A percentile compares a stretch with the other conserved stretches of the same genome.
Conservation (phyloP, 257 asterid species). For the Dorcoceras hygrometricum region DNA sequence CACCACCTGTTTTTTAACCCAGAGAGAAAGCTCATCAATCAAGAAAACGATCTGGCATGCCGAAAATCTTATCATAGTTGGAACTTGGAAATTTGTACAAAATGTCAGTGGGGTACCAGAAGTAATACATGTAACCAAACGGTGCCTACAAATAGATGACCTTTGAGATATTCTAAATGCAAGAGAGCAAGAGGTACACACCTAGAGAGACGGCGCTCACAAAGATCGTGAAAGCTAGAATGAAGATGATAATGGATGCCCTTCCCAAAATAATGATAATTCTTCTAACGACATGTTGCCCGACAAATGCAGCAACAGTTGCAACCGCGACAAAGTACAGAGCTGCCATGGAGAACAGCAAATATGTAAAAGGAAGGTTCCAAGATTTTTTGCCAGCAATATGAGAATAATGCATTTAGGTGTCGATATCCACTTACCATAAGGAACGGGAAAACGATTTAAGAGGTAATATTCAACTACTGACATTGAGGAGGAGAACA, state of each 20-base stretch:
- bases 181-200: slow-evolving; percentile 25
- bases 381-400: not conserved
- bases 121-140: not conserved
- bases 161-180: not conserved
- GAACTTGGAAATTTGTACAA: not conserved
- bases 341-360: slow-evolving; percentile 43
- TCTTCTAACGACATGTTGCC: slow-evolving; percentile 82
- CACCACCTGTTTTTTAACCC: slow-evolving; percentile 70
- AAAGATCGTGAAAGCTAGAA: slow-evolving; percentile 82
- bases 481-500: slow-evolving; percentile 99
- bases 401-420: not conserved
- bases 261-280: slow-evolving; percentile 66
- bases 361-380: not conserved
- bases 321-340: slow-evolving; percentile 68
- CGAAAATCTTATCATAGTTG: not conserved
- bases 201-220: slow-evolving; percentile 93
- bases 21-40: not conserved
- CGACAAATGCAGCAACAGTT: slow-evolving; percentile 73
- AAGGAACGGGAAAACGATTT: slow-evolving; percentile 92
- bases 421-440: slow-evolving; percentile 46
- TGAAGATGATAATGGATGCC: slow-evolving; percentile 89
- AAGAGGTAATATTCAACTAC: slow-evolving; percentile 91
- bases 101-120: not conserved
- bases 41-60: not conserved
- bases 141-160: not conserved